phyloP scores from a whole-genome alignment of 192 early-diverging fungal species.

The Backusella mclennaniae region DNA sequence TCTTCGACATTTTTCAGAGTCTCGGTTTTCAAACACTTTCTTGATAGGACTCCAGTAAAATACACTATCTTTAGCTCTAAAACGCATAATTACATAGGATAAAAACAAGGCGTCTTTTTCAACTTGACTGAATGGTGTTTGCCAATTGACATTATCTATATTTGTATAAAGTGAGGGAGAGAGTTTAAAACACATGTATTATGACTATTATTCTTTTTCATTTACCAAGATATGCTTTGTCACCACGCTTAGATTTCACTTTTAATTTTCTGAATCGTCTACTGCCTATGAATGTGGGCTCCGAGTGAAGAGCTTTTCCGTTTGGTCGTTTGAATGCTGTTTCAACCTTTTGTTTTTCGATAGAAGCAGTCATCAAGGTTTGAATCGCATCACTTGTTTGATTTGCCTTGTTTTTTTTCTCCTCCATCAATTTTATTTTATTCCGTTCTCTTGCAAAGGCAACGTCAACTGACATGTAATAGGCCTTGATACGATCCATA shows the following conservation, averaged over 20 bases:
- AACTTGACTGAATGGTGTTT: not conserved
- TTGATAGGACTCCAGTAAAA: not conserved
- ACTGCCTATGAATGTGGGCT: slow-evolving; percentile 5
- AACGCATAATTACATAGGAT: not conserved
- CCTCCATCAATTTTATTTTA: not conserved
- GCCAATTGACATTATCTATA: not conserved
- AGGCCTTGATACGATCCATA: not conserved
- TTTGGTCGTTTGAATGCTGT: not conserved
- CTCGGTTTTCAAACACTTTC: not conserved
- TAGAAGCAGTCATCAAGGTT: not conserved
- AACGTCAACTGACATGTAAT: not conserved
- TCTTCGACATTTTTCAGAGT: not conserved
- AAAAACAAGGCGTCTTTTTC: slow-evolving; percentile 2
- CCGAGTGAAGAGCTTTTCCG: not conserved
- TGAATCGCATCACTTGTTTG: not conserved
- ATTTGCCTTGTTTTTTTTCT: not conserved
- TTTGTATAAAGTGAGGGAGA: not conserved
- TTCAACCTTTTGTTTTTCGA: not conserved
- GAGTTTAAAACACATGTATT: too few species aligned
- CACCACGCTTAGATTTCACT: not conserved
- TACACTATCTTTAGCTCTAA: not conserved
- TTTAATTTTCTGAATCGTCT: slow-evolving; percentile 9
- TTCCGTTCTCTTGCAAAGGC: not conserved
- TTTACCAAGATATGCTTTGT: not conserved
- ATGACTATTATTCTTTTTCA: not conserved